Percentiles rank a stretch among this genome's conserved stretches.
phyloP scores from a whole-genome alignment of 257 asterid genomes.

The Craterostigma plantagineum region DNA sequence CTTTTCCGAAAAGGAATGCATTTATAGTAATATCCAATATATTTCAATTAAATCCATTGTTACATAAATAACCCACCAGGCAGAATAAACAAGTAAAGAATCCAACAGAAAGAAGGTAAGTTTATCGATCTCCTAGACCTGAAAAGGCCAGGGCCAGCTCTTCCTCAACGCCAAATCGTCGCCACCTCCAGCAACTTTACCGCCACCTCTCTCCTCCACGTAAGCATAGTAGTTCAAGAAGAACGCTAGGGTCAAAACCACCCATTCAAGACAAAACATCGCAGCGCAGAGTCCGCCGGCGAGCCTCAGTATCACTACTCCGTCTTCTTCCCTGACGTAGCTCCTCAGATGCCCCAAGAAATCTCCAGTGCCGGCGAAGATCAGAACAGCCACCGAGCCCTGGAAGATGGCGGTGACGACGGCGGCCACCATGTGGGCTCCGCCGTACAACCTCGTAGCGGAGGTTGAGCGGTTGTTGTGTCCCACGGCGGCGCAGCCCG shows the following conservation, averaged over 20 bases:
- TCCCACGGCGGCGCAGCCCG: constrained; percentile 57
- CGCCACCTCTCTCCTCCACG: constrained; percentile 29
- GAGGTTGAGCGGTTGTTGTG: constrained; percentile 13
- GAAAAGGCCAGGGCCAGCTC: too few relatives aligned
- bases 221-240: constrained; percentile 62
- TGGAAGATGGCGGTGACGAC: constrained; percentile 84
- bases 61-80: too few relatives aligned
- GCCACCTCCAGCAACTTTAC: constrained; percentile 4
- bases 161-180: too few relatives aligned
- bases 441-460: constrained; percentile 51
- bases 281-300: constrained; percentile 55
- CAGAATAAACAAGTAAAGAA: too few relatives aligned
- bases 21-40: too few relatives aligned
- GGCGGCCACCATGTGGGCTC: constrained; percentile 76
- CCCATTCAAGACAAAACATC: constrained; percentile 80
- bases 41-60: too few relatives aligned
- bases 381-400: constrained; percentile 74
- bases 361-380: constrained; percentile 55
- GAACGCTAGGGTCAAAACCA: constrained; percentile 66
- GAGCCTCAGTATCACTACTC: constrained; percentile 47
- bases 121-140: too few relatives aligned
- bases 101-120: too few relatives aligned
- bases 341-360: constrained; percentile 58
- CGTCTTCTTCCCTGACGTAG: constrained; percentile 79
- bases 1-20: too few relatives aligned